Evolutionary conservation across 2,329 filamentous ascomycete species (phyloP).

Genomic region (Boeremia exigua): DNA sequence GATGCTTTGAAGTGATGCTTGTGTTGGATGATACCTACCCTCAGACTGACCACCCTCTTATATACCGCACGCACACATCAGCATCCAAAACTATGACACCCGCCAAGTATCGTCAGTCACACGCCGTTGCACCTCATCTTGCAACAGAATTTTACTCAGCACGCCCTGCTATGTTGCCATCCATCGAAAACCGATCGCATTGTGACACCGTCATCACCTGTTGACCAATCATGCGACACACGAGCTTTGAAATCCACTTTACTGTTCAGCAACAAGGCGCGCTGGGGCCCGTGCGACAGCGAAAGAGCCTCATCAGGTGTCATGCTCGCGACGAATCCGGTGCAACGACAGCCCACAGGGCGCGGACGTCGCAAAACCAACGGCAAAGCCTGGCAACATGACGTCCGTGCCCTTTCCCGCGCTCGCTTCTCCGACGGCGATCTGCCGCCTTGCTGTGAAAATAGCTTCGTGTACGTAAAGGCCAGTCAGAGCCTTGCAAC

Average conservation of each 20-base stretch:
- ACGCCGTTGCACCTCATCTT: slow-evolving; percentile 16
- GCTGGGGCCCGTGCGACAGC: slow-evolving; percentile 3
- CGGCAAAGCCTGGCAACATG: neutral
- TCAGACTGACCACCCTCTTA: slow-evolving; percentile 9
- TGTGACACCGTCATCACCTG: slow-evolving; percentile 11
- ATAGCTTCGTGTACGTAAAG: slow-evolving; percentile 16
- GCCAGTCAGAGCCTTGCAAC: slow-evolving; percentile 11
- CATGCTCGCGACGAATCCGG: slow-evolving; percentile 5
- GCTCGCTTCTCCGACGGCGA: slow-evolving; percentile 20
- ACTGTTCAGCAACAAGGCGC: slow-evolving; percentile 18
- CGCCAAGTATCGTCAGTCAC: slow-evolving; percentile 21
- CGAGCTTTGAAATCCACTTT: slow-evolving; percentile 7
- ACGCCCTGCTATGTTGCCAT: slow-evolving; percentile 17
- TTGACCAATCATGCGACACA: slow-evolving; percentile 5
- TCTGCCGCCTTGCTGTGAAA: slow-evolving; percentile 7
- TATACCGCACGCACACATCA: slow-evolving; percentile 6
- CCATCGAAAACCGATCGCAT: slow-evolving; percentile 5
- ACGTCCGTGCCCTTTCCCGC: slow-evolving; percentile 17
- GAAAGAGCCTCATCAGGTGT: slow-evolving; percentile 16
- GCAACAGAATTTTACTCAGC: slow-evolving; percentile 17
- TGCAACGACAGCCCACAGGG: neutral
- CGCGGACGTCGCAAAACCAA: neutral
- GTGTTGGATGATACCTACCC: slow-evolving; percentile 8
- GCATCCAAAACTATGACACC: slow-evolving; percentile 6
- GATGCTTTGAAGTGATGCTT: slow-evolving; percentile 17